Conservation (phyloP, 345 rosid species). For the Euphorbia tirucalli region DNA sequence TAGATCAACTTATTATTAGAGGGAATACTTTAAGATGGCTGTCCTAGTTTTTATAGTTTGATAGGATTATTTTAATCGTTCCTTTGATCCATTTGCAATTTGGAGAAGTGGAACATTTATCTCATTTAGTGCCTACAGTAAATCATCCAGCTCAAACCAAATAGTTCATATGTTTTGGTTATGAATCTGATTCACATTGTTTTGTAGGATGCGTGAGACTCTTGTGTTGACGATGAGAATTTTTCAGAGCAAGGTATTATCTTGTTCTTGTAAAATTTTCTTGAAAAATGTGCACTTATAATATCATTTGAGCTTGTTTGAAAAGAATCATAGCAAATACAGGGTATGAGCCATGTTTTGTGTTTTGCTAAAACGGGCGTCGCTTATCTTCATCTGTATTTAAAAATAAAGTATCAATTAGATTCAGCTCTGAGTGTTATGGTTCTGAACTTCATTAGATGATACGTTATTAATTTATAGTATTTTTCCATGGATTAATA, state of each 20-base stretch:
- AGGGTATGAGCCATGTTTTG: neutral
- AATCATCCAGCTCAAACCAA: neutral
- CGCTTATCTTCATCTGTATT: neutral
- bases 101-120: neutral
- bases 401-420: neutral
- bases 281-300: neutral
- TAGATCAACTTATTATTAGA: neutral
- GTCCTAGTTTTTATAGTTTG: neutral
- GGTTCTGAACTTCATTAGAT: neutral
- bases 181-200: neutral
- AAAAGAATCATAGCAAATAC: neutral
- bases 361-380: neutral
- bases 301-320: neutral
- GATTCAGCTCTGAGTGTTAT: neutral
- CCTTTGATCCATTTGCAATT: neutral
- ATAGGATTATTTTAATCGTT: neutral
- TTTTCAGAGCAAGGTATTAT: constrained; percentile 29
- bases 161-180: neutral
- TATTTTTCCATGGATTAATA: neutral
- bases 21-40: neutral
- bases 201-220: constrained; percentile 27
- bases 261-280: constrained; percentile 8
- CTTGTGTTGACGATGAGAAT: constrained; percentile 31
- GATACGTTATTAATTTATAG: neutral
- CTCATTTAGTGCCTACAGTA: neutral